A percentile compares a stretch with the other conserved stretches of the same genome.
Conservation (phyloP, 1,284 basidiomycete species). For the Pseudozyma sp. region DNA sequence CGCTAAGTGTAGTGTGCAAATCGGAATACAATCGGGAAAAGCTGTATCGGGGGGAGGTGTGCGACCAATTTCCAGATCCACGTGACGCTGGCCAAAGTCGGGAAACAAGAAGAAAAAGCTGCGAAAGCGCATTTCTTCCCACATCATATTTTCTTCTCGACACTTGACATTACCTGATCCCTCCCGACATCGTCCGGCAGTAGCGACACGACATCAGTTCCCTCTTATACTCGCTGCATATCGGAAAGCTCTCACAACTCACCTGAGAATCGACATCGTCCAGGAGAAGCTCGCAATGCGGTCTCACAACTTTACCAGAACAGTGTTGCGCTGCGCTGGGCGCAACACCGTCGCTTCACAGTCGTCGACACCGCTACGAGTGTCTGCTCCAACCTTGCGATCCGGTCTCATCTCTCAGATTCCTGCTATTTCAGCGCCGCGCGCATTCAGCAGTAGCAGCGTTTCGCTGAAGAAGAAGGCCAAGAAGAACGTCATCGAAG, state of each 20-base stretch:
- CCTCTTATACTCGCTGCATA: too few species aligned
- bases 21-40: too few species aligned
- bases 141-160: too few species aligned
- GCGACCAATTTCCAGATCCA: conserved; percentile 9
- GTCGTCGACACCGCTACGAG: neutral
- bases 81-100: conserved; percentile 29
- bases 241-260: too few species aligned
- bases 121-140: neutral
- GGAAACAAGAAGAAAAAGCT: conserved; percentile 10
- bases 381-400: neutral
- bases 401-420: too few species aligned
- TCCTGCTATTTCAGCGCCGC: neutral
- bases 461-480: conserved; percentile 32
- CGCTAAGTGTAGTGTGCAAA: too few species aligned
- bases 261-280: too few species aligned
- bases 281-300: conserved; percentile 22
- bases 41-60: neutral
- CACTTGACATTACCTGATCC: too few species aligned
- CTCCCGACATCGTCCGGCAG: too few species aligned
- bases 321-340: conserved; percentile 22
- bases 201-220: too few species aligned
- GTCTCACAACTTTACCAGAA: conserved; percentile 32
- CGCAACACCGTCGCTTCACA: conserved; percentile 5
- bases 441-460: conserved; percentile 18
- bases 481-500: conserved; percentile 30